Base-by-base conservation (phyloP, 106 monocot genomes). In the Narthecium ossifragum region DNA sequence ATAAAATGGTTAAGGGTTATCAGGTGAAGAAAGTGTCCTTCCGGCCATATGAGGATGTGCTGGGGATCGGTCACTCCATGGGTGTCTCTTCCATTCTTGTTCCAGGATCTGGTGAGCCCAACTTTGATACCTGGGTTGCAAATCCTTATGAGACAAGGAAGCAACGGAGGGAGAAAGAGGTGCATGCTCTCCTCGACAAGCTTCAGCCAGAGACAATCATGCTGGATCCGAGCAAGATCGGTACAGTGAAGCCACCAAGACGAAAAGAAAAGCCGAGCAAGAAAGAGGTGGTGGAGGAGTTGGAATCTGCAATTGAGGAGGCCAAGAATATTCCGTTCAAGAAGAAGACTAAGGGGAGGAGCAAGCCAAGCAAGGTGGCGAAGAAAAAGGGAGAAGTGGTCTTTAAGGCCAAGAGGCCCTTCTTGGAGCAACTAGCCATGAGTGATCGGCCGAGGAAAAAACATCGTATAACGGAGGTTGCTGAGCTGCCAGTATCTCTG, bases 291-390 rank as follows among this genome's bases (percentile, higher is more conserved):
- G 90, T 86, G 48, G 74, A 51, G 13, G 80, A 75, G 62, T 81
- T 70, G 73, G 83, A 90, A 49, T 60, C 62, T 23, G 86, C 75
- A 0, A 47, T 96, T 17, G 80, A 66, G 31, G 67, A 51, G 34
- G 86, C 82, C 15, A 90, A 90, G 73, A 65, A 58, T 8, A 66
- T 61, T 7, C 57, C 26, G 4, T 26, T 76, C n/a, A 96, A 86
- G 77, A 86, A 90, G 7, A 96, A 96, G 63, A 90, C 90, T 1
- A 96, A 96, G 63, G 94, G 94, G 26, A 90, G 90, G 70, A 96
- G 49, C 74, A 90, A 96, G 70, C 81, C 94, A 0, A 96, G 94
- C 64, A 96, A 79, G 64, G 62, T 22, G 60, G 68, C 81, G 0
- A 84, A 70, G 70, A 90, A 80, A 57, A 86, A 86, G 58, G 66